Evolutionary conservation across 1,284 basidiomycete genomes (phyloP).

Genomic region (Cerrena zonata): DNA sequence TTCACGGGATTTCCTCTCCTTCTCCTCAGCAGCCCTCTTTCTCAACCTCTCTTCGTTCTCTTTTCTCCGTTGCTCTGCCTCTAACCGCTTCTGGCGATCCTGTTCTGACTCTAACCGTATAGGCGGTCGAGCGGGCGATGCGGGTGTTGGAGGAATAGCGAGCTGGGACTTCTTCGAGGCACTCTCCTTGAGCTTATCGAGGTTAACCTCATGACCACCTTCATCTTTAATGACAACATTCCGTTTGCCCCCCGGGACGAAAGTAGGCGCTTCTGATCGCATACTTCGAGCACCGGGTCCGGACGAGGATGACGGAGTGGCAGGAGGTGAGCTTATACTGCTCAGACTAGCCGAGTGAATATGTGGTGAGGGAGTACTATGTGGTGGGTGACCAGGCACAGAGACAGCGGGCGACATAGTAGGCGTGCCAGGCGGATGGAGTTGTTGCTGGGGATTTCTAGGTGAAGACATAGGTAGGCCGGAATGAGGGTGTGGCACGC

Average conservation of each 20-base stretch:
- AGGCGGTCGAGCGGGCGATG: constrained; percentile 21
- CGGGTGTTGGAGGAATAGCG: constrained; percentile 38
- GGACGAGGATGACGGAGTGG: constrained; percentile 53
- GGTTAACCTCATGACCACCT: constrained; percentile 56
- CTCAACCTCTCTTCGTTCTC: constrained; percentile 28
- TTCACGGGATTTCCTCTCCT: constrained; percentile 12
- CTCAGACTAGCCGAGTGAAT: constrained; percentile 44
- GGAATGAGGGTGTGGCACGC: constrained; percentile 33
- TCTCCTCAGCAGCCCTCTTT: constrained; percentile 25
- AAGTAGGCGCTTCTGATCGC: constrained; percentile 57
- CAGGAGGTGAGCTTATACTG: constrained; percentile 58
- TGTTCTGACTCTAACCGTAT: constrained; percentile 43
- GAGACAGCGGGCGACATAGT: constrained; percentile 54
- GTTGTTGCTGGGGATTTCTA: constrained; percentile 48
- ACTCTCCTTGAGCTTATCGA: constrained; percentile 42
- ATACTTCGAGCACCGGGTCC: constrained; percentile 34
- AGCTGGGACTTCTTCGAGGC: constrained; percentile 30
- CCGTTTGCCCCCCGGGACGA: constrained; percentile 44
- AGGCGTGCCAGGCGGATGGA: constrained; percentile 61
- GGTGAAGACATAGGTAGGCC: constrained; percentile 55
- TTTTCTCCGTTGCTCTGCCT: constrained; percentile 38
- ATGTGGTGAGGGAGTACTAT: constrained; percentile 45
- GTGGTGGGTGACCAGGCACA: constrained; percentile 40
- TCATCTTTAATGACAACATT: constrained; percentile 48
- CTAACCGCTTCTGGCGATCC: constrained; percentile 45